Evolutionary conservation across 805 yeast genomes (phyloP).

Genomic region (Starmera amethionina): DNA sequence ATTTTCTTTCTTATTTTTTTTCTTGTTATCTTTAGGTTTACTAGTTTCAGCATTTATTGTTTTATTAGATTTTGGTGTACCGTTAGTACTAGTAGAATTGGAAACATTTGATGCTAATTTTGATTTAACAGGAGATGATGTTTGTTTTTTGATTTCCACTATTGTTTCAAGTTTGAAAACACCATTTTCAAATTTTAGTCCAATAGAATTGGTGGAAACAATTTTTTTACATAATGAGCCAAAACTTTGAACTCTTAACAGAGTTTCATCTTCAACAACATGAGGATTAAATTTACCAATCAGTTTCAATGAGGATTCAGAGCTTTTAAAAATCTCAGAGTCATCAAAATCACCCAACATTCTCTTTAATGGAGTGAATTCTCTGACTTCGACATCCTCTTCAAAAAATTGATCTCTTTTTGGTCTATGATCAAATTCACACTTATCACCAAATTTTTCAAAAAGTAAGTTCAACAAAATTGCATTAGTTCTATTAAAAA

Average conservation of each 20-base stretch:
- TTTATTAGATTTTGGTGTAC: not conserved
- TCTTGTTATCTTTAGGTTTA: not conserved
- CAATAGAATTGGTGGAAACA: slow-evolving; percentile 18
- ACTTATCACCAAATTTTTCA: slow-evolving; percentile 3
- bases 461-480: slow-evolving; percentile 21
- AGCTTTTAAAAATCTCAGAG: slow-evolving; percentile 7
- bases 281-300: slow-evolving; percentile 18
- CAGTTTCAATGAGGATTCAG: slow-evolving; percentile 8
- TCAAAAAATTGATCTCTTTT: slow-evolving; percentile 42
- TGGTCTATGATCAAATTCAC: slow-evolving; percentile 25
- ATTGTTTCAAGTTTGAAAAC: slow-evolving; percentile 10
- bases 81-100: not conserved
- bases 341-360: slow-evolving; percentile 57
- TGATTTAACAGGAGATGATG: not conserved
- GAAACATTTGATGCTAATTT: not conserved
- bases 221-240: slow-evolving; percentile 21
- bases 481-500: slow-evolving; percentile 22
- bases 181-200: slow-evolving; percentile 17
- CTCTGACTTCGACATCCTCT: slow-evolving; percentile 58
- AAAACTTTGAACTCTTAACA: slow-evolving; percentile 24
- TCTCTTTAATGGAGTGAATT: slow-evolving; percentile 44
- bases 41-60: not conserved
- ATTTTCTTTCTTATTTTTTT: not conserved
- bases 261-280: slow-evolving; percentile 21
- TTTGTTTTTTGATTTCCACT: slow-evolving; percentile 1